These are phyloP conservation scores for Grigorovia transvaalensis DNA, from an alignment of 805 yeast genomes.

Conservation along the genomic window DNA sequence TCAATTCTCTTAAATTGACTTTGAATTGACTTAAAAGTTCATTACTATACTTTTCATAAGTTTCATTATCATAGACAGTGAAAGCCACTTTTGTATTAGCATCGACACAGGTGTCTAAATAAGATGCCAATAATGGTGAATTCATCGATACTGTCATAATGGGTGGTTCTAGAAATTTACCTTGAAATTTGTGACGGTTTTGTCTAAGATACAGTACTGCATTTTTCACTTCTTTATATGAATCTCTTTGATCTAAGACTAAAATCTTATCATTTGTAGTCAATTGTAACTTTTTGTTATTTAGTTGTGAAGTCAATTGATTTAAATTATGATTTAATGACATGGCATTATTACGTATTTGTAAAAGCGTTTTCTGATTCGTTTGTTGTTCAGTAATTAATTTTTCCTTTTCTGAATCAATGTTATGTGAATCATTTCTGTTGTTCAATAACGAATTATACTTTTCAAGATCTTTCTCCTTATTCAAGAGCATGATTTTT, in stretches of 20 bases:
- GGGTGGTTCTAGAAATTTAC: slow-evolving; percentile 62
- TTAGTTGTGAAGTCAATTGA: slow-evolving; percentile 27
- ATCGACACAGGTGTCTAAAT: slow-evolving; percentile 49
- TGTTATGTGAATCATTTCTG: slow-evolving; percentile 7
- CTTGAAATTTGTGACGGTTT: slow-evolving; percentile 31
- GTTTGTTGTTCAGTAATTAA: slow-evolving; percentile 13
- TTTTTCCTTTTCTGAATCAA: slow-evolving; percentile 15
- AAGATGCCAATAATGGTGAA: slow-evolving; percentile 40
- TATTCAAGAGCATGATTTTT: slow-evolving; percentile 4
- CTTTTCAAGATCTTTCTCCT: slow-evolving; percentile 3
- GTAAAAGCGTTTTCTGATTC: slow-evolving; percentile 12
- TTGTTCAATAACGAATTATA: slow-evolving; percentile 9
- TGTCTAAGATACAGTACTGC: slow-evolving; percentile 28
- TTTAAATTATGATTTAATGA: slow-evolving; percentile 34
- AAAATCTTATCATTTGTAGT: slow-evolving; percentile 43
- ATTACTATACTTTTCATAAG: slow-evolving; percentile 38
- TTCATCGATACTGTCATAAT: slow-evolving; percentile 49
- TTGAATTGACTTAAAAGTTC: slow-evolving; percentile 36
- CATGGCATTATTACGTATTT: slow-evolving; percentile 23
- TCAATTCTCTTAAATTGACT: slow-evolving; percentile 48
- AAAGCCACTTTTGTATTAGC: slow-evolving; percentile 47
- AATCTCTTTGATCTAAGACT: slow-evolving; percentile 30
- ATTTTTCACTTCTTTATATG: slow-evolving; percentile 25
- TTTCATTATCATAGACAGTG: slow-evolving; percentile 44
- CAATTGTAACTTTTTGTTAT: slow-evolving; percentile 29